Conservation (phyloP, 805 yeast species). For the Kuraishia capsulata region DNA sequence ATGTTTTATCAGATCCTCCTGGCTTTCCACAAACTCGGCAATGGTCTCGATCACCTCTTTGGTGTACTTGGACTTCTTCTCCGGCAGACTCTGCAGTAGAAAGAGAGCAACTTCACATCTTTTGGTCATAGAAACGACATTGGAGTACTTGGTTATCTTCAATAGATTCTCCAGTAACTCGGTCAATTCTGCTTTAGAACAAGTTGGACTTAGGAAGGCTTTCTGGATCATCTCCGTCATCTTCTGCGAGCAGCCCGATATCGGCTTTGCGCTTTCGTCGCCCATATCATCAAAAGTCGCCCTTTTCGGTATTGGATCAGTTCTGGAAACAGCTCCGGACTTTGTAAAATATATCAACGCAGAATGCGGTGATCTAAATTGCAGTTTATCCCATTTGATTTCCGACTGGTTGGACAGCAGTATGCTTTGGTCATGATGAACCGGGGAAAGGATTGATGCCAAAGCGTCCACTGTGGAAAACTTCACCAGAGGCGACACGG, state of each 20-base stretch:
- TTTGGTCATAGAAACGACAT: neutral
- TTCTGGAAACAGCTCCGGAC: neutral
- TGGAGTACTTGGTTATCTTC: neutral
- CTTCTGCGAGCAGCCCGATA: neutral
- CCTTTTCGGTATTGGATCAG: neutral
- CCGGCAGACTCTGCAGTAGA: neutral
- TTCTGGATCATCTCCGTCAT: neutral
- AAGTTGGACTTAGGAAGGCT: neutral
- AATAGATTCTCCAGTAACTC: neutral
- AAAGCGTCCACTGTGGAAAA: neutral
- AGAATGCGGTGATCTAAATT: neutral
- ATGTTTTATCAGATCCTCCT: neutral
- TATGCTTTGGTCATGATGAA: neutral
- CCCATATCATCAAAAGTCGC: too few species aligned
- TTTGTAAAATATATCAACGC: neutral
- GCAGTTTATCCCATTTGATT: neutral
- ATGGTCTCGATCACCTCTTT: neutral
- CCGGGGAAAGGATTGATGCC: neutral
- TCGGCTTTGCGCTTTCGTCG: neutral
- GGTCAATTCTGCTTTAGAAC: neutral
- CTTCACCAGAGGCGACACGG: neutral
- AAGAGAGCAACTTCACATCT: neutral
- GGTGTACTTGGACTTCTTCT: neutral
- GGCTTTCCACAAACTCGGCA: neutral
- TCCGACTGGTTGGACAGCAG: neutral